A percentile compares a stretch with the other conserved stretches of the same genome.
Conservation (phyloP, 805 yeast species). For the Saccharomycopsis selenospora region DNA sequence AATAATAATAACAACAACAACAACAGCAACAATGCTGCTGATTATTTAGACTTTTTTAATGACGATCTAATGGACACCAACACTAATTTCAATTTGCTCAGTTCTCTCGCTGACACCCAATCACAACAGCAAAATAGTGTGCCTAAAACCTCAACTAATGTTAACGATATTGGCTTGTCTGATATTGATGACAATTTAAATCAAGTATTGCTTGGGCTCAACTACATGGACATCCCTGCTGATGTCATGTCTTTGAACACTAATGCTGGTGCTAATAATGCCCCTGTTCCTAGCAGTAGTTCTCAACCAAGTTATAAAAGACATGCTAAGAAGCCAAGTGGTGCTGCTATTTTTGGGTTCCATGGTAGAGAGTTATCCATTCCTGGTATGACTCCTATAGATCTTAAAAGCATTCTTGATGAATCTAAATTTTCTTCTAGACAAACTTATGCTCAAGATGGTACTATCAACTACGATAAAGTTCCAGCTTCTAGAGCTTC, state of each 20-base stretch:
- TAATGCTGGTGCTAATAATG: constrained; percentile 21
- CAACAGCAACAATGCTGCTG: constrained; percentile 3
- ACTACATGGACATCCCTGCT: constrained; percentile 27
- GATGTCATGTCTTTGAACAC: constrained; percentile 29
- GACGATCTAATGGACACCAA: not conserved
- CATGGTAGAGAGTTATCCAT: constrained; percentile 59
- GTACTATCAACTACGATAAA: not conserved
- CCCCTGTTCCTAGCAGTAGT: constrained; percentile 2
- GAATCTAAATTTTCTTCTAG: not conserved
- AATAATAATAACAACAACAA: not conserved
- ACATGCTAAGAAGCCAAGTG: constrained; percentile 62
- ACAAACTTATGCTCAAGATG: not conserved
- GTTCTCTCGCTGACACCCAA: constrained; percentile 2
- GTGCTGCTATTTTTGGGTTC: constrained; percentile 76
- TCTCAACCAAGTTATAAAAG: constrained; percentile 21
- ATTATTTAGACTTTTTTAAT: constrained; percentile 3
- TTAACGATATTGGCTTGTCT: not conserved
- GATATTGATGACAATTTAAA: not conserved
- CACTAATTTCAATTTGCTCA: not conserved
- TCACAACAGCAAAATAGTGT: constrained; percentile 6
- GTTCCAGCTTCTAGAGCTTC: not conserved
- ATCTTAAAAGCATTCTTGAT: constrained; percentile 8
- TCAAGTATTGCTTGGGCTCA: not conserved
- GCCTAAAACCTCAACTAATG: not conserved
- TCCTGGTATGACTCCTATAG: constrained; percentile 35